Percentiles rank a stretch among this genome's conserved stretches.
Evolutionary conservation across 1,139 yeast species (phyloP).

Genomic region (Lodderomyces metapsilosis): DNA sequence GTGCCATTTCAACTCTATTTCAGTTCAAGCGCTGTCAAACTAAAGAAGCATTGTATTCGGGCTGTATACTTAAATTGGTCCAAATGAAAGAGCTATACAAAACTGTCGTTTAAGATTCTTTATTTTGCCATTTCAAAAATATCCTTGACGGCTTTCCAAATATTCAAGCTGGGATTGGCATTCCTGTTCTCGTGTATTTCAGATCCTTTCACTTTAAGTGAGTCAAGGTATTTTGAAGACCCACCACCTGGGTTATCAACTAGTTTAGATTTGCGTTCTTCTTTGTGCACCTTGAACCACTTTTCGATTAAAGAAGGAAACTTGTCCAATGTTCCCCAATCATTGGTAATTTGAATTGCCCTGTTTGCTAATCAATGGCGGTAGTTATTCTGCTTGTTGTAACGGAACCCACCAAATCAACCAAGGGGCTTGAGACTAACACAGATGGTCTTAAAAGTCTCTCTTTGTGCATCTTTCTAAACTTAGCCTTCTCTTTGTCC

Average conservation of each 20-base stretch:
- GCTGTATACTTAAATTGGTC: too few species aligned
- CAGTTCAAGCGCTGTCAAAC: too few species aligned
- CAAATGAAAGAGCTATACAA: too few species aligned
- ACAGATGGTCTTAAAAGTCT: constrained; percentile 59
- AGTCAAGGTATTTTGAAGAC: constrained; percentile 9
- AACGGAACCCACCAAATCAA: constrained; percentile 53
- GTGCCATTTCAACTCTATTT: too few species aligned
- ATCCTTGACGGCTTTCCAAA: constrained; percentile 37
- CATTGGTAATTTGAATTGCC: constrained; percentile 56
- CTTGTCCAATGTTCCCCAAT: constrained; percentile 17
- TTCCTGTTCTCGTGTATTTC: constrained; percentile 14
- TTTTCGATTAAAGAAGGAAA: constrained; percentile 15
- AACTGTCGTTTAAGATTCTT: too few species aligned
- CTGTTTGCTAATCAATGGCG: constrained; percentile 56
- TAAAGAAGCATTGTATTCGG: too few species aligned
- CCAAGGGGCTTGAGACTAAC: constrained; percentile 30
- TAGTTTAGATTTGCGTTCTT: constrained; percentile 5
- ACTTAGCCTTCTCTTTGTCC: constrained; percentile 46
- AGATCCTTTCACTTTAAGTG: constrained; percentile 9
- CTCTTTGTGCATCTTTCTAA: constrained; percentile 63
- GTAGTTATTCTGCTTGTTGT: constrained; percentile 79
- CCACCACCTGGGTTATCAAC: constrained; percentile 6
- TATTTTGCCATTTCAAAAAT: constrained; percentile 21
- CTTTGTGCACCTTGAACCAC: constrained; percentile 22
- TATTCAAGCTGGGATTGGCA: constrained; percentile 22